Evolutionary conservation across 2,329 filamentous ascomycete species (phyloP).

Genomic region (Cordyceps cateniannulata): DNA sequence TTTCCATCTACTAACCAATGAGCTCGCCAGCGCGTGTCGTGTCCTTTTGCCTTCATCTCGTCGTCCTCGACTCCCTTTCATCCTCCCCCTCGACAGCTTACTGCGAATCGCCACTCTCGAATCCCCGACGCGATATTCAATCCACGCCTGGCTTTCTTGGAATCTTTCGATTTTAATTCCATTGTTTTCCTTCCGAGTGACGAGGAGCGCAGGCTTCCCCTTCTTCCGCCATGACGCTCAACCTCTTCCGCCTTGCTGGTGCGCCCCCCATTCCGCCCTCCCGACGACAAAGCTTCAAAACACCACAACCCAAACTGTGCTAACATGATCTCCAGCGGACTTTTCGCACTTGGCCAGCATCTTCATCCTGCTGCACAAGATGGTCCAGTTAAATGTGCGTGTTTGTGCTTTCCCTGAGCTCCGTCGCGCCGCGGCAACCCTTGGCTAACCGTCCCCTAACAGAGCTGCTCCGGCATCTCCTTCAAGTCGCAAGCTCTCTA

Average conservation of each 20-base stretch:
- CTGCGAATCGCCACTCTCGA: background rate
- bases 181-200: background rate
- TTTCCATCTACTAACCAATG: constrained; percentile 16
- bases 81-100: background rate
- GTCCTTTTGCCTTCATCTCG: constrained; percentile 17
- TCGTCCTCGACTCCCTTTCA: constrained; percentile 2
- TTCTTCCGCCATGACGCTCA: constrained; percentile 39
- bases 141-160: background rate
- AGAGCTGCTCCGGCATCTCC: constrained; percentile 96
- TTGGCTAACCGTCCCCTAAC: constrained; percentile 48
- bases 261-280: constrained; percentile 20
- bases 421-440: background rate
- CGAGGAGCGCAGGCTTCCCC: constrained; percentile 5
- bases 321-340: constrained; percentile 56
- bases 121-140: background rate
- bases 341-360: constrained; percentile 94
- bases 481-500: constrained; percentile 98
- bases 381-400: constrained; percentile 82
- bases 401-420: background rate
- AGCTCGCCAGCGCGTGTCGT: constrained; percentile 21
- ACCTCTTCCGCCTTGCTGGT: constrained; percentile 54
- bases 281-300: background rate
- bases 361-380: constrained; percentile 92
- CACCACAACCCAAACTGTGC: constrained; percentile 16
- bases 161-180: background rate